Conservation (phyloP, 139 green algal species). For the Ulvella scutata region DNA sequence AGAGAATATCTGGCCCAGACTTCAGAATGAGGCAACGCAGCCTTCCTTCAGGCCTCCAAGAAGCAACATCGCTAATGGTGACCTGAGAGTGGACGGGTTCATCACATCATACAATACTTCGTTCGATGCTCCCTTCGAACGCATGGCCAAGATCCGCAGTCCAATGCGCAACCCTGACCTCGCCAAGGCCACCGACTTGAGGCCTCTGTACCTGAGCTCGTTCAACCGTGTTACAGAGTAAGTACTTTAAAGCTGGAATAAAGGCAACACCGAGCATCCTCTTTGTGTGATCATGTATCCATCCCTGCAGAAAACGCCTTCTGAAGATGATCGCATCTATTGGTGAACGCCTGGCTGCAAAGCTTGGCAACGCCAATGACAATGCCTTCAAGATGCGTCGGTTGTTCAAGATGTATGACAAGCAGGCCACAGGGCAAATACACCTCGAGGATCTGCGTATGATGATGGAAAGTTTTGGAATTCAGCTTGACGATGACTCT, state of each 20-base stretch:
- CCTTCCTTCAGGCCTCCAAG: constrained; percentile 37
- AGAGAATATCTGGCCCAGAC: constrained; percentile 37
- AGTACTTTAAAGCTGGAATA: constrained; percentile 6
- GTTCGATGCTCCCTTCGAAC: constrained; percentile 42
- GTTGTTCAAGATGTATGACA: constrained; percentile 67
- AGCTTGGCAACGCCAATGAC: constrained; percentile 55
- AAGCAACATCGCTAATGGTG: constrained; percentile 45
- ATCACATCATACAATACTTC: constrained; percentile 34
- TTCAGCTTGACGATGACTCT: constrained; percentile 72
- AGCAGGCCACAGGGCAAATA: constrained; percentile 35
- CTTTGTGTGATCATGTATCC: not conserved
- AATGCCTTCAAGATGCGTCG: constrained; percentile 66
- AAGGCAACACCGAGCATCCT: not conserved
- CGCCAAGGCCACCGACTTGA: constrained; percentile 29
- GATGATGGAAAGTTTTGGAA: constrained; percentile 65
- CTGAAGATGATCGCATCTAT: constrained; percentile 58
- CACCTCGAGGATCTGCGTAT: constrained; percentile 60
- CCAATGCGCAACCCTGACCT: constrained; percentile 63
- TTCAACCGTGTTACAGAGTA: constrained; percentile 61
- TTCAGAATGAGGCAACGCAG: constrained; percentile 31
- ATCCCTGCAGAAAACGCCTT: constrained; percentile 37
- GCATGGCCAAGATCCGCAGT: constrained; percentile 29
- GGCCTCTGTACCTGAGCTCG: constrained; percentile 36
- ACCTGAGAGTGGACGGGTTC: constrained; percentile 45
- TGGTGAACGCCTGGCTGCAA: constrained; percentile 55